Conservation (phyloP, 192 early-diverging fungal species). For the Backusella westeae region DNA sequence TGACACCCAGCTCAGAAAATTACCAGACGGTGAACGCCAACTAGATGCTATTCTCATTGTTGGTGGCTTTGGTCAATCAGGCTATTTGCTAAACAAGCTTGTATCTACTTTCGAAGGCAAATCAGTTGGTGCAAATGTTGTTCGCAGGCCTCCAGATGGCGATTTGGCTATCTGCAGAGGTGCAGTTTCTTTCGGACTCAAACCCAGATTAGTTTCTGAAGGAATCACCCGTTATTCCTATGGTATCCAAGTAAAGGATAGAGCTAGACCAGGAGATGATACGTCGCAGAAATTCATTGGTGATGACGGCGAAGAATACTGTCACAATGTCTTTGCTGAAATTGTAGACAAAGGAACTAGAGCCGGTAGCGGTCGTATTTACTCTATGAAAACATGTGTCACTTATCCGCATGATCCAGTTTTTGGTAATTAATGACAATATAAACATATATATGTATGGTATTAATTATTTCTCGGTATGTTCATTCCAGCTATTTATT, state of each 20-base stretch:
- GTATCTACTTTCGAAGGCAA: constrained; percentile 32
- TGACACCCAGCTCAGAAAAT: constrained; percentile 41
- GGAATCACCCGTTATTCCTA: constrained; percentile 45
- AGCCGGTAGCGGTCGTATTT: background rate
- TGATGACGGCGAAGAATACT: background rate
- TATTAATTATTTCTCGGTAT: background rate
- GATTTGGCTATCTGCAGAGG: constrained; percentile 48
- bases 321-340: background rate
- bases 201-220: constrained; percentile 43
- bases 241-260: constrained; percentile 41
- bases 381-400: background rate
- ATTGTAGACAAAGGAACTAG: background rate
- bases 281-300: background rate
- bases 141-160: constrained; percentile 44
- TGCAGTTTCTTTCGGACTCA: constrained; percentile 49
- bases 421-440: background rate
- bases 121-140: constrained; percentile 28
- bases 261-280: constrained; percentile 15
- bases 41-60: constrained; percentile 49
- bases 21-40: constrained; percentile 14
- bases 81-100: constrained; percentile 45
- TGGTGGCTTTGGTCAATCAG: constrained; percentile 51
- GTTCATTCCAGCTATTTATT: background rate
- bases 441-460: background rate
- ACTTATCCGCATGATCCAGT: background rate